A percentile compares a stretch with the other conserved stretches of the same genome.
Conservation (phyloP, 306 rosid genomes). For the Lagenaria siceraria region DNA sequence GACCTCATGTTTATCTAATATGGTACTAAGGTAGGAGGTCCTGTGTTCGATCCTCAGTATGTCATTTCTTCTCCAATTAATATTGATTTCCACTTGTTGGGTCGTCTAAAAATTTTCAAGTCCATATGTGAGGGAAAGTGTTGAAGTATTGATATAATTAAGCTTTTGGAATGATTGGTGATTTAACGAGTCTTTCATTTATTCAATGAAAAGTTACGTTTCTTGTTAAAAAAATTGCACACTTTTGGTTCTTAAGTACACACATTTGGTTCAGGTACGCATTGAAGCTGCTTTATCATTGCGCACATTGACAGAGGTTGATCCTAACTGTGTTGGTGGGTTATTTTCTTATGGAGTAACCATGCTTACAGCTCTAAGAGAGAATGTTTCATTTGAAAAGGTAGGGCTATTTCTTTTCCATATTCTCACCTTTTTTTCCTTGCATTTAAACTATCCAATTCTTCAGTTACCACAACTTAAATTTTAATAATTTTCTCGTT, state of each 20-base stretch:
- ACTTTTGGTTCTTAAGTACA: background rate
- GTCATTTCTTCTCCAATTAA: no score
- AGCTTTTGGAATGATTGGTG: no score
- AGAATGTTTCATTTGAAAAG: conserved; percentile 85
- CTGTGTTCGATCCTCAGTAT: no score
- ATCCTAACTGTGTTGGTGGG: conserved; percentile 97
- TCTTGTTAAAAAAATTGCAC: background rate
- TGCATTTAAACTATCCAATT: background rate
- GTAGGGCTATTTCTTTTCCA: conserved; percentile 20
- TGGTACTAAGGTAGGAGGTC: no score
- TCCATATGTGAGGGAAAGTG: no score
- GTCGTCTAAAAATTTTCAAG: no score
- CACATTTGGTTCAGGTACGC: conserved; percentile 50
- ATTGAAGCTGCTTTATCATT: conserved; percentile 86
- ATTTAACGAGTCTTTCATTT: no score
- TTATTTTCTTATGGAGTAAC: conserved; percentile 88
- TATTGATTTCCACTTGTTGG: no score
- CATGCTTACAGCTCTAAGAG: conserved; percentile 76
- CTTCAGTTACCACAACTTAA: background rate
- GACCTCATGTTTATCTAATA: no score
- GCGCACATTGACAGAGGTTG: conserved; percentile 86
- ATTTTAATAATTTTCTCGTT: background rate
- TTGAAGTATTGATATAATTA: no score
- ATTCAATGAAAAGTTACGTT: no score
- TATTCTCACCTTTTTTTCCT: background rate